Evolutionary conservation across 139 green algal species (phyloP).

Genomic region (Chlorella vulgaris): DNA sequence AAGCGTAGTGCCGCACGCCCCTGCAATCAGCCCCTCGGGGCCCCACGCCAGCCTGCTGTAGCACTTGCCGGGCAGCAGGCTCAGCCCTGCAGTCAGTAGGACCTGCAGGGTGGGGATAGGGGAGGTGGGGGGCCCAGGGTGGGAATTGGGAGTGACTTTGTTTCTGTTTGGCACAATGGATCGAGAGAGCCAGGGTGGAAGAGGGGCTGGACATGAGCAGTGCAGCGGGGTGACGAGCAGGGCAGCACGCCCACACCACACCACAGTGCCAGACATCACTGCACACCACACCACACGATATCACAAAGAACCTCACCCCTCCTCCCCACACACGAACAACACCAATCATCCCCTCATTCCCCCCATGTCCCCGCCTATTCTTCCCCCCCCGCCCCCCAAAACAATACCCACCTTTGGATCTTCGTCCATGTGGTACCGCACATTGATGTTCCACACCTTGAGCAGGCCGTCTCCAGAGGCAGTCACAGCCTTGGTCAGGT

Average conservation of each 20-base stretch:
- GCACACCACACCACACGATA: not conserved
- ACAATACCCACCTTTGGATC: slow-evolving; percentile 16
- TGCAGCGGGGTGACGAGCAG: no score
- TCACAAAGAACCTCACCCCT: not conserved
- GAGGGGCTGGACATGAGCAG: no score
- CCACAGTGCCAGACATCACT: not conserved
- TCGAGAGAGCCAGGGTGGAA: no score
- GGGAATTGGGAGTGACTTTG: not conserved
- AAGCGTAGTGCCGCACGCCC: slow-evolving; percentile 20
- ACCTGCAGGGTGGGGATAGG: not conserved
- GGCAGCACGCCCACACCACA: no score
- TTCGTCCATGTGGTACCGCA: slow-evolving; percentile 43
- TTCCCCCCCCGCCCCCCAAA: no score
- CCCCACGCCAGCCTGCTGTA: slow-evolving; percentile 41
- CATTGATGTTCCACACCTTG: slow-evolving; percentile 52
- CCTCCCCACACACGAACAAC: no score
- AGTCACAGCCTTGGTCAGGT: slow-evolving; percentile 31
- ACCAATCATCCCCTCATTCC: no score
- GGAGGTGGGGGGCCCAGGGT: not conserved
- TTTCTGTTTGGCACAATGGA: no score
- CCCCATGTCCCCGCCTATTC: no score
- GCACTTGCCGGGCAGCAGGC: slow-evolving; percentile 25
- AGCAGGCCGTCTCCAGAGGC: slow-evolving; percentile 17
- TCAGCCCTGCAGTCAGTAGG: slow-evolving; percentile 22
- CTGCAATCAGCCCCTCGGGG: slow-evolving; percentile 34